Base-by-base conservation (phyloP, 306 rosid species). In the Cicer judaicum region DNA sequence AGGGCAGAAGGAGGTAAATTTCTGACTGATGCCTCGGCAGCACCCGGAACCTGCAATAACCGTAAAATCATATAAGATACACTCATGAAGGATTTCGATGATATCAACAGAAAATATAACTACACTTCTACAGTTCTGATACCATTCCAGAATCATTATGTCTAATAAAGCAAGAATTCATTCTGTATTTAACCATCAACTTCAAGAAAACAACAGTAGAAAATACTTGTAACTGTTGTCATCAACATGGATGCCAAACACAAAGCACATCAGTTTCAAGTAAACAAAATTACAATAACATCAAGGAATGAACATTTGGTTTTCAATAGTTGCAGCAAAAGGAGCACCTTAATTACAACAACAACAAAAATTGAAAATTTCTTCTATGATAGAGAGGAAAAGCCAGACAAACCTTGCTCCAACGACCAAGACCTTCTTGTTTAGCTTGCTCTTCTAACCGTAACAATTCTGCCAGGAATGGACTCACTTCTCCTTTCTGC, bases 1-100 rank as follows among this genome's bases (percentile, higher is more conserved):
- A 95, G 85, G 55, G 99, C 93, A 70, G 99, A 95, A 49, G 93
- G 99, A 39, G 99, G 99, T 47, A 95, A 85, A 77, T 82, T 84
- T 88, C 99, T 90, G 53, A 90, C 70, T 34, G 99, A 82, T 64
- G 86, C 89, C 87, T 94, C 99, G 39, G 88, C 84, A 46, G 99
- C 93, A 79, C 96, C 98, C 18, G 97, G 87, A 85, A 84, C 93
- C 99, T 95, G 89, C 74, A 80, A 78, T 70, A 71, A 59, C 65
- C 78, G 73, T 48, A 73, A 72, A 76, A 77, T 67, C 64, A 64
- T 57, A 42, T 16, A 12, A 6, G 43, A 38, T 34, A n/a, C 61
- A 65, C 36, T 7, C 21, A 46, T 7, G 49, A 43, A 47, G 56
- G 49, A 46, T 57, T 64, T 71, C 72, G 19, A 41, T 49, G 43